Evolutionary conservation across 805 yeast genomes (phyloP).

Genomic region (Debaryomyces prosopidis): DNA sequence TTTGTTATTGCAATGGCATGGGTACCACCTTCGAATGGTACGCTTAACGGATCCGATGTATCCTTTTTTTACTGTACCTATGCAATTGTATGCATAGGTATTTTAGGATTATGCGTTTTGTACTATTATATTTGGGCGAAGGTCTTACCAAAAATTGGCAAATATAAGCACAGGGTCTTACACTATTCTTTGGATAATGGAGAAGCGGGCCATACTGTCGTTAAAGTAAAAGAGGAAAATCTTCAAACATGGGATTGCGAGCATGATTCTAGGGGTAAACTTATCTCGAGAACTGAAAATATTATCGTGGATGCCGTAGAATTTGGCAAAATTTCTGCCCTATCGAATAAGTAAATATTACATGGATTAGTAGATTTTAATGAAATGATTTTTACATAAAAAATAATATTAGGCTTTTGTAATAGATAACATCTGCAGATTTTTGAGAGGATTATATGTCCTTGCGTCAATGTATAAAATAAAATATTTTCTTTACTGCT

Average conservation of each 20-base stretch:
- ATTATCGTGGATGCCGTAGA: too few relatives aligned
- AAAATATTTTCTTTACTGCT: too few relatives aligned
- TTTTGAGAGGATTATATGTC: too few relatives aligned
- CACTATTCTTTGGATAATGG: conserved; percentile 34
- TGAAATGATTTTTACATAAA: too few relatives aligned
- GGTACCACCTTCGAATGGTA: conserved; percentile 41
- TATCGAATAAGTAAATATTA: too few relatives aligned
- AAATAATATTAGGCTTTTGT: too few relatives aligned
- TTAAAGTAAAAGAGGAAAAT: conserved; percentile 31
- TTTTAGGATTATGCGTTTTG: conserved; percentile 27
- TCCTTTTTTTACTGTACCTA: conserved; percentile 44
- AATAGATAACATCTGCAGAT: too few relatives aligned
- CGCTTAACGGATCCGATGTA: conserved; percentile 42
- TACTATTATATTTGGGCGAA: conserved; percentile 40
- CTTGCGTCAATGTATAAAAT: too few relatives aligned
- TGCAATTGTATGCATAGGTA: conserved; percentile 38
- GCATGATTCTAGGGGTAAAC: conserved; percentile 16
- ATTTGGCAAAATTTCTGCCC: too few relatives aligned
- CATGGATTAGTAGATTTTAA: too few relatives aligned
- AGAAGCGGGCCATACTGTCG: conserved; percentile 39
- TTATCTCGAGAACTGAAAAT: neutral
- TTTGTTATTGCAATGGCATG: conserved; percentile 44
- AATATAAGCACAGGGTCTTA: conserved; percentile 31
- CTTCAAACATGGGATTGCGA: conserved; percentile 33
- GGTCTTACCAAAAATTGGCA: conserved; percentile 31